Percentiles rank a stretch among this genome's conserved stretches.
Evolutionary conservation across 345 rosid species (phyloP).

Genomic region (Aquilaria malaccensis): DNA sequence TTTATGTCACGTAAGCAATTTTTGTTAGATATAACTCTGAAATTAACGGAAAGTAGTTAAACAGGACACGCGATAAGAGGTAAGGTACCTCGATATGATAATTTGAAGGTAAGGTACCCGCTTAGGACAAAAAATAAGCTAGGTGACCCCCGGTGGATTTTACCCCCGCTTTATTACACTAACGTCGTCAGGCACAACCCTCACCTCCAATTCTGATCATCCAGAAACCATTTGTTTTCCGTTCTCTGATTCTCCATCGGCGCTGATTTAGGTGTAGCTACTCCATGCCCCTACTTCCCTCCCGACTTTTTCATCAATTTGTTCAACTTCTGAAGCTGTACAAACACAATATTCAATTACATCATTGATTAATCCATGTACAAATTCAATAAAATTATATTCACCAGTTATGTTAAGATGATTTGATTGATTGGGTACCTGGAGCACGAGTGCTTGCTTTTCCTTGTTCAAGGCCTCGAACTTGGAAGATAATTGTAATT

Average conservation of each 20-base stretch:
- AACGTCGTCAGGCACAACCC: conserved; percentile 33
- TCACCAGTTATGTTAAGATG: not conserved
- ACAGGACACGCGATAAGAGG: too few species aligned
- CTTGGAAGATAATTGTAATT: conserved; percentile 39
- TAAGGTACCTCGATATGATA: too few species aligned
- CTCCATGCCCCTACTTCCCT: conserved; percentile 26
- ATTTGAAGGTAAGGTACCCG: too few species aligned
- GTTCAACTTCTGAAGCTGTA: conserved; percentile 58
- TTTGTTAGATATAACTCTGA: too few species aligned
- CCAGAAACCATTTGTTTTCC: conserved; percentile 27
- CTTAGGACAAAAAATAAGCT: too few species aligned
- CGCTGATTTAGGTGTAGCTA: conserved; percentile 17
- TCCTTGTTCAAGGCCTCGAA: conserved; percentile 61
- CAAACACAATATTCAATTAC: not conserved
- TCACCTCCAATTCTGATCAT: conserved; percentile 24
- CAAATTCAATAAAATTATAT: conserved; percentile 9
- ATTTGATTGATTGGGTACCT: conserved; percentile 32
- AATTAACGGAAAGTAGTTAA: too few species aligned
- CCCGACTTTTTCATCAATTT: conserved; percentile 22
- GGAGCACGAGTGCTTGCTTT: conserved; percentile 43
- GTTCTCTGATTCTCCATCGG: conserved; percentile 39
- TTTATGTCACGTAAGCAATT: too few species aligned
- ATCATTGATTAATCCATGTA: not conserved
- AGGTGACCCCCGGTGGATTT: too few species aligned
- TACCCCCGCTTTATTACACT: conserved; percentile 45